Evolutionary conservation across 2,329 filamentous ascomycete species (phyloP), one percentile per base, ranked within the genome.

Genomic region (Phialophora chinensis): DNA sequence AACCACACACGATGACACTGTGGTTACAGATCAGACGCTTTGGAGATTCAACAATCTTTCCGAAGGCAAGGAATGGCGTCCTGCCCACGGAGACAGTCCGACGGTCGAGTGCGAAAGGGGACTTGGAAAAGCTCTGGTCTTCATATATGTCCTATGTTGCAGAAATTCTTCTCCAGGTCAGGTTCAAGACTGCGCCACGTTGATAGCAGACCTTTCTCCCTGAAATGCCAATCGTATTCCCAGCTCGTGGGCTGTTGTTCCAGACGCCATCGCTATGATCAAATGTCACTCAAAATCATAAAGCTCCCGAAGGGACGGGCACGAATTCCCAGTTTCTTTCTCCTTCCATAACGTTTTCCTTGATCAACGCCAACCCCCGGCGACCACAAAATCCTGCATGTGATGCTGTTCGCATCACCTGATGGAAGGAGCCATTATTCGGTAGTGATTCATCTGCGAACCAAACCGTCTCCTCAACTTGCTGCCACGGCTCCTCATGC

Each of bases 401-500:
- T 3, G 75, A 76, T 42, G 80, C 80, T 44, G 76, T 74, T 54
- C 81, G 77, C 29, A 75, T 73, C 7, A 80, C 60, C 5, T 68
- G 72, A 62, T 80, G 69, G 64, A 80, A 82, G 2, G 79, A 79
- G 2, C 80, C 80, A 20, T 75, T 75, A 4, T 71, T 73, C 3
- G 59, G 66, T 25, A 71, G 63, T 2, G 66, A 69, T 7, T 67
- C 70, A 63, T 80, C 72, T 17, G 75, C 65, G 35, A 79, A 71
- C 80, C 80, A 83, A n/a, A 80, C 77, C 1, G 69, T 78, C 65
- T 82, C 78, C 47, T 77, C 63, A 4, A 78, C 72, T 47, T 72
- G 65, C 60, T 88, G 79, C 17, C 88, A 90, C 53, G 86, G 83
- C 60, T 81, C 77, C 67, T 91, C 88, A 1, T 78, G 77, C 2